Evolutionary conservation across 768 basidiomycete species (phyloP).

Genomic region (Psilocybe cubensis): DNA sequence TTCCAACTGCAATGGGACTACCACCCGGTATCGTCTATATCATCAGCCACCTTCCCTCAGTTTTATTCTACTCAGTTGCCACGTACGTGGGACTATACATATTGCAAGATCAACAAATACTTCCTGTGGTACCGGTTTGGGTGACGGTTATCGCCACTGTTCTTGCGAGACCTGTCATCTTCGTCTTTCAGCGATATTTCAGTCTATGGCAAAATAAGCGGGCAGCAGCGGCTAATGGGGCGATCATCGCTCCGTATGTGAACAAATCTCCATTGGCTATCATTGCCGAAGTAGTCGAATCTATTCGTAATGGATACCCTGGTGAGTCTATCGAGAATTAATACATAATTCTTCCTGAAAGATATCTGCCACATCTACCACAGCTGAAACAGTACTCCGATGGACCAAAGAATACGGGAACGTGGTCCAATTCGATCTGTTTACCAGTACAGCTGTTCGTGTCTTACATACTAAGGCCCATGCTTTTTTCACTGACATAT

Average conservation of each 20-base stretch:
- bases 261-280: constrained; percentile 12
- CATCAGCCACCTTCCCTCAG: neutral
- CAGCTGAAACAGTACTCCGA: constrained; percentile 18
- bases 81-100: neutral
- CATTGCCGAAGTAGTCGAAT: constrained; percentile 9
- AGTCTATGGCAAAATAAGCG: constrained; percentile 10
- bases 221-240: constrained; percentile 13
- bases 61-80: neutral
- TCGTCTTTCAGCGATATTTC: constrained; percentile 10
- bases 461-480: neutral
- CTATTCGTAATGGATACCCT: constrained; percentile 33
- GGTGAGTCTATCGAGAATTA: constrained; percentile 24
- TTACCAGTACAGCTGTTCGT: constrained; percentile 35
- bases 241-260: constrained; percentile 15
- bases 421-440: constrained; percentile 31
- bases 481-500: neutral
- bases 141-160: constrained; percentile 5
- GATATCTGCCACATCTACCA: neutral
- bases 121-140: neutral
- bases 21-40: neutral
- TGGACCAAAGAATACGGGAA: constrained; percentile 36
- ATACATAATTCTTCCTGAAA: neutral
- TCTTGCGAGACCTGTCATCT: constrained; percentile 13
- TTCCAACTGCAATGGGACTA: neutral
- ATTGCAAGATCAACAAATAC: neutral